These are phyloP conservation scores for Lyophyllum semitale DNA, from an alignment of 768 basidiomycete species.

Conservation along the genomic window DNA sequence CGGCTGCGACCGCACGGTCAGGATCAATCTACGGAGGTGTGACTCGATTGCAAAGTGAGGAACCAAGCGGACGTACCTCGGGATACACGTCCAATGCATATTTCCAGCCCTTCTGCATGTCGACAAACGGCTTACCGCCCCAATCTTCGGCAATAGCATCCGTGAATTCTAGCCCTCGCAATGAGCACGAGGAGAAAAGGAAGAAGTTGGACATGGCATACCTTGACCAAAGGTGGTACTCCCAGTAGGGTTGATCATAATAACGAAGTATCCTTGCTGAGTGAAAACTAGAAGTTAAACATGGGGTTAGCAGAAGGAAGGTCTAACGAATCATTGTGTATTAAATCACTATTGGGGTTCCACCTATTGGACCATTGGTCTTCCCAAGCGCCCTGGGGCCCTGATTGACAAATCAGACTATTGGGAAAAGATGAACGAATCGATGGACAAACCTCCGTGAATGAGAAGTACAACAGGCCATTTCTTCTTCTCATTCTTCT, in stretches of 20 bases:
- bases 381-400: slow-evolving; percentile 85
- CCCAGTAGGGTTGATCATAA: slow-evolving; percentile 92
- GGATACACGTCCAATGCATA: slow-evolving; percentile 66
- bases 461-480: slow-evolving; percentile 83
- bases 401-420: slow-evolving; percentile 25
- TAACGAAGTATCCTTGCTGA: slow-evolving; percentile 84
- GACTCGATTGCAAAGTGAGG: background rate
- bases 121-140: slow-evolving; percentile 85
- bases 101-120: slow-evolving; percentile 76
- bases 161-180: slow-evolving; percentile 58
- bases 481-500: slow-evolving; percentile 62
- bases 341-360: slow-evolving; percentile 75
- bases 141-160: slow-evolving; percentile 80
- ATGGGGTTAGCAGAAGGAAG: background rate
- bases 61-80: slow-evolving; percentile 46
- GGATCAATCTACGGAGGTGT: slow-evolving; percentile 54
- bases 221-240: slow-evolving; percentile 93
- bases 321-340: background rate
- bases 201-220: slow-evolving; percentile 20
- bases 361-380: slow-evolving; percentile 91
- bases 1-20: slow-evolving; percentile 73
- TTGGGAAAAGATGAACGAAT: background rate
- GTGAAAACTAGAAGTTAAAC: slow-evolving; percentile 62
- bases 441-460: slow-evolving; percentile 58
- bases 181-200: background rate